phyloP scores from a whole-genome alignment of 108 stramenopile genomes.

The Cyclotella choctawhatcheeana region DNA sequence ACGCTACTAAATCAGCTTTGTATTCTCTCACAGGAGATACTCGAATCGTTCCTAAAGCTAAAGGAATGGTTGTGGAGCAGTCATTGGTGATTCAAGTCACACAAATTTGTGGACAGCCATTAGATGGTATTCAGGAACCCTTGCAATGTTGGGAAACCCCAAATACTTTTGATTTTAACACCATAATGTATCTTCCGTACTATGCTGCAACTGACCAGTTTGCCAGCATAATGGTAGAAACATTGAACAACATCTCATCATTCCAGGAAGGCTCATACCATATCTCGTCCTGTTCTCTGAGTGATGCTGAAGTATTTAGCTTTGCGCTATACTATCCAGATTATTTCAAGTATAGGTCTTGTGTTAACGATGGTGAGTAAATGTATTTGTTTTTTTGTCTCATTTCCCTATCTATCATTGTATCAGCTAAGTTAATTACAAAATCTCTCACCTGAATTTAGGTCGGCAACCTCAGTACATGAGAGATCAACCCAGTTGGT shows the following conservation, averaged over 20 bases:
- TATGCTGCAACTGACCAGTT: conserved; percentile 11
- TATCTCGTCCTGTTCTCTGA: background rate
- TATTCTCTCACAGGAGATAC: conserved; percentile 9
- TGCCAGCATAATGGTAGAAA: background rate
- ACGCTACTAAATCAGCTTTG: conserved; percentile 1
- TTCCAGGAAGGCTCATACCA: background rate
- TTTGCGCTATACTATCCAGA: conserved; percentile 19
- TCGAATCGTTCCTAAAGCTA: background rate
- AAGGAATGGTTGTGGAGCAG: conserved; percentile 11
- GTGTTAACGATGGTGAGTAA: conserved; percentile 11
- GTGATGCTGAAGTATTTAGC: background rate
- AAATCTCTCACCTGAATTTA: too few relatives aligned
- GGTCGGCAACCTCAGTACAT: conserved; percentile 17
- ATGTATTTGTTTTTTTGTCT: too few relatives aligned
- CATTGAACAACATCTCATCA: conserved; percentile 6
- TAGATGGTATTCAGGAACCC: conserved; percentile 1
- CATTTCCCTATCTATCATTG: too few relatives aligned
- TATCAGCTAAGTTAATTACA: too few relatives aligned
- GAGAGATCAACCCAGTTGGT: background rate
- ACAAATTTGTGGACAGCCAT: conserved; percentile 1
- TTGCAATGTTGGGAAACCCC: background rate
- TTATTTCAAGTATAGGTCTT: conserved; percentile 6
- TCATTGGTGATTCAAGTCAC: conserved; percentile 3
- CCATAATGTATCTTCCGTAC: conserved; percentile 7
- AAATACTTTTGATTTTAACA: conserved; percentile 1